phyloP scores from a whole-genome alignment of 352 stramenopile species.

The Phytophthora sansomeana region DNA sequence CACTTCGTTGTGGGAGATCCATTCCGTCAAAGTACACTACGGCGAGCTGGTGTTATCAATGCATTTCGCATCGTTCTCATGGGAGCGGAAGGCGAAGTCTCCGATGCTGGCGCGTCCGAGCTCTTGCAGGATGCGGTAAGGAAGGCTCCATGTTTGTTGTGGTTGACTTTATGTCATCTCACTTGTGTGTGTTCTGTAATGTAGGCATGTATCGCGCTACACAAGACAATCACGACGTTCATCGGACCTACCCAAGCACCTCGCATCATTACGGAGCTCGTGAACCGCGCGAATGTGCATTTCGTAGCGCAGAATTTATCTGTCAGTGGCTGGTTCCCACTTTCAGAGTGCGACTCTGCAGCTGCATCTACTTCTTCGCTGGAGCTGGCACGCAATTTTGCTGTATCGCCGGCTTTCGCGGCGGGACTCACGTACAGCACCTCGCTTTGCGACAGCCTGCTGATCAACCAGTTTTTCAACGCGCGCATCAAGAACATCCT shows the following conservation, averaged over 20 bases:
- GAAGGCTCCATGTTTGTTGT: neutral
- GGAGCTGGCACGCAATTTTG: conserved; percentile 72
- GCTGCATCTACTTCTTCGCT: conserved; percentile 48
- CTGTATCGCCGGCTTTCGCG: conserved; percentile 74
- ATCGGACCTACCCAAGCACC: conserved; percentile 61
- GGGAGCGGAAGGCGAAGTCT: conserved; percentile 69
- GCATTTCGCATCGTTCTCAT: conserved; percentile 82
- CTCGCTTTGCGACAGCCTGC: conserved; percentile 82
- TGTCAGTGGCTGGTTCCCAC: conserved; percentile 75
- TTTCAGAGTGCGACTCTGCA: conserved; percentile 36
- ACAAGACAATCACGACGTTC: conserved; percentile 78
- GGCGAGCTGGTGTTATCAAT: conserved; percentile 56
- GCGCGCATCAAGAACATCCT: conserved; percentile 87
- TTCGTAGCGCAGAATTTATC: conserved; percentile 82
- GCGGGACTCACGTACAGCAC: conserved; percentile 86
- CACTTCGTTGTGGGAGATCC: conserved; percentile 78
- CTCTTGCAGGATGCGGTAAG: conserved; percentile 75
- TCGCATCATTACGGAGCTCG: conserved; percentile 80
- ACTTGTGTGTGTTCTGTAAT: conserved; percentile 1
- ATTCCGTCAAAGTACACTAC: conserved; percentile 60
- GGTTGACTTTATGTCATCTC: neutral
- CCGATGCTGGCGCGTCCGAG: conserved; percentile 61
- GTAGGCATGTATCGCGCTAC: conserved; percentile 70
- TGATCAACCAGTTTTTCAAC: conserved; percentile 92
- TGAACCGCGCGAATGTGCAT: conserved; percentile 83